phyloP scores from a whole-genome alignment of 2,329 filamentous ascomycete genomes.

The Penicillium sp. region DNA sequence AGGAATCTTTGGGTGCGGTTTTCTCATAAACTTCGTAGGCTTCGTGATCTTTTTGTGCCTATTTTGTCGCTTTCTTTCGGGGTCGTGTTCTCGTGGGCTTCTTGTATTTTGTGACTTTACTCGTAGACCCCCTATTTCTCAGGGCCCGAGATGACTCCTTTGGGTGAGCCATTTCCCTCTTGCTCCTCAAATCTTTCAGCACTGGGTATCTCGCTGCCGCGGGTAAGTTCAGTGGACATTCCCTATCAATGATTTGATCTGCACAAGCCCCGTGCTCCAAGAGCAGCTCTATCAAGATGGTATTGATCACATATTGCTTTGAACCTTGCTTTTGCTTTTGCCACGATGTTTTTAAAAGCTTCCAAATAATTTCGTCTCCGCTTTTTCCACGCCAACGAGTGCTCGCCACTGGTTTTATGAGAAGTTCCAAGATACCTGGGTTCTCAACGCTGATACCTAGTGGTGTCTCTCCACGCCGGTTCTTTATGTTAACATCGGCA shows the following conservation, averaged over 20 bases:
- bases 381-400: neutral
- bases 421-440: neutral
- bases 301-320: neutral
- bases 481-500: neutral
- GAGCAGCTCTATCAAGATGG: neutral
- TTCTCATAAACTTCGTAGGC: neutral
- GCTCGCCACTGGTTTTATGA: neutral
- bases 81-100: neutral
- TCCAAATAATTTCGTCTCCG: neutral
- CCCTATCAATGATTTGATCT: neutral
- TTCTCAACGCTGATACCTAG: neutral
- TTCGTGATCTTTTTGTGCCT: too few relatives aligned
- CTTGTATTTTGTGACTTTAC: neutral
- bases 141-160: too few relatives aligned
- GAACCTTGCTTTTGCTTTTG: neutral
- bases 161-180: neutral
- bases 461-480: neutral
- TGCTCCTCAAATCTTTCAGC: neutral
- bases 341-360: neutral
- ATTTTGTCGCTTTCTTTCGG: too few relatives aligned
- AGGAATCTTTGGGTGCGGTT: too few relatives aligned
- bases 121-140: neutral
- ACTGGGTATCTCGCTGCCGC: neutral
- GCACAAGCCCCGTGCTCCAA: neutral
- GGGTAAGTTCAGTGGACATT: neutral